These are phyloP conservation scores for Cladosporium oxysporum DNA, from an alignment of 2,329 filamentous ascomycete genomes.

Conservation along the genomic window DNA sequence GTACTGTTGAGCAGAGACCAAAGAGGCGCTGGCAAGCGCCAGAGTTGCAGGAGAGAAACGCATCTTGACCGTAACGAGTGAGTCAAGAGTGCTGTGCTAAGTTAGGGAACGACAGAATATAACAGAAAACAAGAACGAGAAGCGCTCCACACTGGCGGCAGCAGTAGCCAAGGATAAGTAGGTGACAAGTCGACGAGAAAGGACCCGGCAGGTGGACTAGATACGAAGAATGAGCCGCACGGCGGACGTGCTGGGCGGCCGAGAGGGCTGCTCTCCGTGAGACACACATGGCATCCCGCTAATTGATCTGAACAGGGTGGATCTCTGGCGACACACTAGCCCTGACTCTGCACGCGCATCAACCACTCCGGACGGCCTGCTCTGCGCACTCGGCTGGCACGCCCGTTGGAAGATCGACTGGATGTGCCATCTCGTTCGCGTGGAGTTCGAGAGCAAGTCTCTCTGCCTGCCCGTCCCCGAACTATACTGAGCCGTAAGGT, in stretches of 20 bases:
- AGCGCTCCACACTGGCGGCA: slow-evolving; percentile 14
- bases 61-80: slow-evolving; percentile 21
- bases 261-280: slow-evolving; percentile 30
- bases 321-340: slow-evolving; percentile 18
- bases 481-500: not conserved
- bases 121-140: slow-evolving; percentile 25
- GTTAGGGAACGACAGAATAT: slow-evolving; percentile 26
- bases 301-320: slow-evolving; percentile 20
- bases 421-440: not conserved
- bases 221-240: slow-evolving; percentile 16
- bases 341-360: slow-evolving; percentile 21
- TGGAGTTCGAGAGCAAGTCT: not conserved
- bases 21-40: slow-evolving; percentile 6
- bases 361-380: slow-evolving; percentile 18
- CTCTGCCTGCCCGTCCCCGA: not conserved
- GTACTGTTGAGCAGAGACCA: slow-evolving; percentile 30
- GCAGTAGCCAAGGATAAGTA: slow-evolving; percentile 18
- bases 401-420: slow-evolving; percentile 10
- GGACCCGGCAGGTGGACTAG: slow-evolving; percentile 27
- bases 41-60: slow-evolving; percentile 1
- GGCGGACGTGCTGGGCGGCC: slow-evolving; percentile 15
- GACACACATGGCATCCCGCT: slow-evolving; percentile 25
- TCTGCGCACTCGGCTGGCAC: not conserved
- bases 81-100: slow-evolving; percentile 24
- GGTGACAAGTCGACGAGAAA: slow-evolving; percentile 13